Conservation (phyloP, 2,329 filamentous ascomycete genomes). For the Beauveria sp. region DNA sequence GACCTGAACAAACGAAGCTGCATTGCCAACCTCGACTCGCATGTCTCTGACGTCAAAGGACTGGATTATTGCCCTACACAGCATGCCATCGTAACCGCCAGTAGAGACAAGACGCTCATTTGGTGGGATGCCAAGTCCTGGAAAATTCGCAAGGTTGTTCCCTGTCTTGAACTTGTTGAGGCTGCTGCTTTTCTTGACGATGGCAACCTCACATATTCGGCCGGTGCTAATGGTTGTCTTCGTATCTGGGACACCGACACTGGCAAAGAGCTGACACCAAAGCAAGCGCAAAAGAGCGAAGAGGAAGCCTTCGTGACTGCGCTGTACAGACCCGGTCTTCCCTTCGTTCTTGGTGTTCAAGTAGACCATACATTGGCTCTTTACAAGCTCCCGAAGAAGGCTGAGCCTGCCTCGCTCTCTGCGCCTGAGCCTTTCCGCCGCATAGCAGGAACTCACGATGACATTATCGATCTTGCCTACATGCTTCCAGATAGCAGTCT, state of each 20-base stretch:
- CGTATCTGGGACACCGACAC: slow-evolving; percentile 75
- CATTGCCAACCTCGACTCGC: slow-evolving; percentile 74
- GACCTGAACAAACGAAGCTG: slow-evolving; percentile 78
- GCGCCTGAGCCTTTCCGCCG: slow-evolving; percentile 54
- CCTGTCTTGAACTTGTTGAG: slow-evolving; percentile 79
- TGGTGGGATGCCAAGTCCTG: slow-evolving; percentile 84
- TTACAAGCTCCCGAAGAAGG: slow-evolving; percentile 45
- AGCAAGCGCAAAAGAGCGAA: slow-evolving; percentile 56
- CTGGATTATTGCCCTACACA: slow-evolving; percentile 72
- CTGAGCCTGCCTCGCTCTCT: slow-evolving; percentile 26
- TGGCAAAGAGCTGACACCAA: slow-evolving; percentile 70
- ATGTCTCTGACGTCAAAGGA: slow-evolving; percentile 88
- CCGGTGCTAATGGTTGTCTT: slow-evolving; percentile 73
- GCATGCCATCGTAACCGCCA: slow-evolving; percentile 71
- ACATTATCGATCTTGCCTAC: slow-evolving; percentile 91
- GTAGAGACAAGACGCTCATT: slow-evolving; percentile 88
- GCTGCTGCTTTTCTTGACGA: slow-evolving; percentile 69
- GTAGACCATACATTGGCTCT: slow-evolving; percentile 82
- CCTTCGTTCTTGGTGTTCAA: slow-evolving; percentile 74
- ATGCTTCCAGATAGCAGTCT: slow-evolving; percentile 72
- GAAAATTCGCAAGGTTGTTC: slow-evolving; percentile 73
- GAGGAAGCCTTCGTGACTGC: slow-evolving; percentile 64
- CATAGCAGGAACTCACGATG: slow-evolving; percentile 94
- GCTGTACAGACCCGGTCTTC: slow-evolving; percentile 55
- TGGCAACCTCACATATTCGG: slow-evolving; percentile 70